These are phyloP conservation scores for Penicillium sp. DNA, from an alignment of 2,329 filamentous ascomycete genomes.

Conservation along the genomic window DNA sequence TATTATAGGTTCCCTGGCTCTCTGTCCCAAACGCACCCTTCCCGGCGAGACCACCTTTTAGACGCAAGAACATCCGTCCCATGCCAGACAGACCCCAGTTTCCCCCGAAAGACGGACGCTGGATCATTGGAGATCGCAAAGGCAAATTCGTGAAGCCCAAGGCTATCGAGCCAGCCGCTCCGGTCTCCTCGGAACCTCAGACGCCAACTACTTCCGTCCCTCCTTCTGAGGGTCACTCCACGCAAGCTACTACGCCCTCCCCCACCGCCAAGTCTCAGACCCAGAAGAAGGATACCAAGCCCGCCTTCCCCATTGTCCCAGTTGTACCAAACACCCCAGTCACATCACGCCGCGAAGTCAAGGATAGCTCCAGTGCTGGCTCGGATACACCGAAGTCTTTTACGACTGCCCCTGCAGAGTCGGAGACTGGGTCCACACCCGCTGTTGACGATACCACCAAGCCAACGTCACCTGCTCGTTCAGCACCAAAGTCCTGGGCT, in stretches of 20 bases:
- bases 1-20: constrained; percentile 60
- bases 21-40: constrained; percentile 60
- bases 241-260: constrained; percentile 60
- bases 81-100: constrained; percentile 53
- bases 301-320: constrained; percentile 52
- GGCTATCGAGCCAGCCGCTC: constrained; percentile 21
- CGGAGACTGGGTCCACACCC: constrained; percentile 8
- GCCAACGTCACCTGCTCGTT: constrained; percentile 45
- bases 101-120: constrained; percentile 50
- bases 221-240: constrained; percentile 60
- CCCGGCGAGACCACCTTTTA: constrained; percentile 54
- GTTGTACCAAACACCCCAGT: constrained; percentile 45
- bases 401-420: constrained; percentile 16
- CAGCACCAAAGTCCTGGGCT: constrained; percentile 68
- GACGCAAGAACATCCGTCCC: constrained; percentile 48
- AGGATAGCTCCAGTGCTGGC: constrained; percentile 38
- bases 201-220: constrained; percentile 63
- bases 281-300: constrained; percentile 41
- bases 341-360: constrained; percentile 41
- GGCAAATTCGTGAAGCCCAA: constrained; percentile 25
- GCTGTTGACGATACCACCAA: constrained; percentile 33
- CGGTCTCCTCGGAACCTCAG: constrained; percentile 51
- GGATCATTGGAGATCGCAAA: constrained; percentile 27
- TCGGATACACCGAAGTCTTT: constrained; percentile 42
- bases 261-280: constrained; percentile 47